A percentile compares a stretch with the other conserved stretches of the same genome.
Evolutionary conservation across 495 filamentous ascomycete species (phyloP).

Genomic region (Astrocystis sublimbata): DNA sequence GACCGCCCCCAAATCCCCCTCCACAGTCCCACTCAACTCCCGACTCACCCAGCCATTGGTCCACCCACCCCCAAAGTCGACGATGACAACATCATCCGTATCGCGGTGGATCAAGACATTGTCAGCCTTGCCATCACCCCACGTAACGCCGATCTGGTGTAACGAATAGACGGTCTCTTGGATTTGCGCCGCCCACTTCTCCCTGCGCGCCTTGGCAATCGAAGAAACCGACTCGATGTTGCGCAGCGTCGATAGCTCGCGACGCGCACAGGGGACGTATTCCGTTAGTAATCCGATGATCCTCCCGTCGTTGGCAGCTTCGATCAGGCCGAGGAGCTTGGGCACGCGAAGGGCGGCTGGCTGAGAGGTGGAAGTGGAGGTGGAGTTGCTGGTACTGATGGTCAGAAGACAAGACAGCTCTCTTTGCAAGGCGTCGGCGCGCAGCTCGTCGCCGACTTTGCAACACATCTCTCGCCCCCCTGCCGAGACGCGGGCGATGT

Average conservation of each 20-base stretch:
- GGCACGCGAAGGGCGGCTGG: conserved; percentile 10
- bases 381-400: too few species aligned
- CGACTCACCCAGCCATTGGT: conserved; percentile 45
- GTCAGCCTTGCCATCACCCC: conserved; percentile 50
- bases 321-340: conserved; percentile 16
- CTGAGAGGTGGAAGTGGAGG: too few species aligned
- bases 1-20: conserved; percentile 43
- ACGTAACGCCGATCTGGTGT: conserved; percentile 40
- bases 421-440: conserved; percentile 10
- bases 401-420: conserved; percentile 15
- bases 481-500: conserved; percentile 13
- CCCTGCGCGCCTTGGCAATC: conserved; percentile 14
- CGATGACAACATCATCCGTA: conserved; percentile 44
- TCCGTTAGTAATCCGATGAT: conserved; percentile 12
- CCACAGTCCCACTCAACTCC: conserved; percentile 38
- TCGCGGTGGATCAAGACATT: conserved; percentile 48
- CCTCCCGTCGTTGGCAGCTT: conserved; percentile 3
- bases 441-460: conserved; percentile 14
- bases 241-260: conserved; percentile 14
- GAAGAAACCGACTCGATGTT: conserved; percentile 13
- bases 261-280: conserved; percentile 13
- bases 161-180: conserved; percentile 27
- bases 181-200: conserved; percentile 17
- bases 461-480: conserved; percentile 16
- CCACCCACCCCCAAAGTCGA: conserved; percentile 51